phyloP scores from a whole-genome alignment of 2,329 filamentous ascomycete species.

The Ambrosiella cleistominuta region DNA sequence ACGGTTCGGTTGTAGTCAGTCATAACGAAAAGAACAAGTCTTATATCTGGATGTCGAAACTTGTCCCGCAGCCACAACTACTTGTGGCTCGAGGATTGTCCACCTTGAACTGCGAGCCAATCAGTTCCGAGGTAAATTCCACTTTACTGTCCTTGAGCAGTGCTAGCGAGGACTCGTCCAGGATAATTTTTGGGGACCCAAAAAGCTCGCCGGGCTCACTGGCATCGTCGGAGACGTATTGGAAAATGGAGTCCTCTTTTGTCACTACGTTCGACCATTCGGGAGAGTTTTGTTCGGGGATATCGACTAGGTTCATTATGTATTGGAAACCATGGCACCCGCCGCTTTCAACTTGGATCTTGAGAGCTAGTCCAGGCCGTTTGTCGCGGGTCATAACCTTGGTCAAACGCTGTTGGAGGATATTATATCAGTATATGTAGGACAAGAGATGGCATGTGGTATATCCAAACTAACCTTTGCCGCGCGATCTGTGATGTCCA shows the following conservation, averaged over 20 bases:
- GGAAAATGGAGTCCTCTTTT: slow-evolving; percentile 79
- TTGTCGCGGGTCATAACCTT: slow-evolving; percentile 55
- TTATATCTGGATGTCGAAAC: slow-evolving; percentile 58
- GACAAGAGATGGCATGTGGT: background rate
- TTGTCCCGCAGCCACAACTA: slow-evolving; percentile 92
- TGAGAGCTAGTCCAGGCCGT: slow-evolving; percentile 71
- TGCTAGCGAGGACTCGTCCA: slow-evolving; percentile 76
- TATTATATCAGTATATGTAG: too few species aligned
- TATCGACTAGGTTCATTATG: slow-evolving; percentile 65
- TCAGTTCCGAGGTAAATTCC: slow-evolving; percentile 91
- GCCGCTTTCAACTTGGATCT: slow-evolving; percentile 79
- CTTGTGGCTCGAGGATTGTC: slow-evolving; percentile 85
- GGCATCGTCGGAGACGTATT: slow-evolving; percentile 39
- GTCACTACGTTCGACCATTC: slow-evolving; percentile 24
- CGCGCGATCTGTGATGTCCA: slow-evolving; percentile 72
- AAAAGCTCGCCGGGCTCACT: slow-evolving; percentile 19
- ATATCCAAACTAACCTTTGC: slow-evolving; percentile 39
- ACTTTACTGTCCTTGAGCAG: slow-evolving; percentile 85
- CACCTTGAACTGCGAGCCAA: slow-evolving; percentile 75
- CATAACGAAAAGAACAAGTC: too few species aligned
- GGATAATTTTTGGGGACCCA: slow-evolving; percentile 55
- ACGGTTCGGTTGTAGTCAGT: too few species aligned
- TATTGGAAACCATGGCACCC: slow-evolving; percentile 98
- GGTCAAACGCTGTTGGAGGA: slow-evolving; percentile 41
- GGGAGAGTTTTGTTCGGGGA: slow-evolving; percentile 26